Conservation (phyloP, 176 grass and related monocot species). For the Triticum aestivum region IWGSC_CS_RefSeq_v2.1 NC_057802.1:403084194-403084693, state of each 20-base stretch:
- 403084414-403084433: conserved; percentile 14
- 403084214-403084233: no score
- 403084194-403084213: no score
- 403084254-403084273: no score
- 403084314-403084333: conserved; percentile 75
- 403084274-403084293: no score
- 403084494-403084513: conserved; percentile 9
- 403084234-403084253: no score
- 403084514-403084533: background rate
- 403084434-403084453: background rate
- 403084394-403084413: conserved; percentile 65
- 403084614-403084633: conserved; percentile 90
- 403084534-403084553: background rate
- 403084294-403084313: background rate
- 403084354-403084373: conserved; percentile 86
- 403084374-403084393: conserved; percentile 87
- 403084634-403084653: conserved; percentile 83
- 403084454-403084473: conserved; percentile 14
- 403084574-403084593: background rate
- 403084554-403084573: background rate
- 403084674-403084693: conserved; percentile 71
- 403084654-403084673: conserved; percentile 89
- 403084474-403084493: background rate
- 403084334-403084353: conserved; percentile 88
- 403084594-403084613: conserved; percentile 60